These are phyloP conservation scores for Acer yangbiense DNA, from an alignment of 345 rosid species.

Conservation along the genomic window DNA sequence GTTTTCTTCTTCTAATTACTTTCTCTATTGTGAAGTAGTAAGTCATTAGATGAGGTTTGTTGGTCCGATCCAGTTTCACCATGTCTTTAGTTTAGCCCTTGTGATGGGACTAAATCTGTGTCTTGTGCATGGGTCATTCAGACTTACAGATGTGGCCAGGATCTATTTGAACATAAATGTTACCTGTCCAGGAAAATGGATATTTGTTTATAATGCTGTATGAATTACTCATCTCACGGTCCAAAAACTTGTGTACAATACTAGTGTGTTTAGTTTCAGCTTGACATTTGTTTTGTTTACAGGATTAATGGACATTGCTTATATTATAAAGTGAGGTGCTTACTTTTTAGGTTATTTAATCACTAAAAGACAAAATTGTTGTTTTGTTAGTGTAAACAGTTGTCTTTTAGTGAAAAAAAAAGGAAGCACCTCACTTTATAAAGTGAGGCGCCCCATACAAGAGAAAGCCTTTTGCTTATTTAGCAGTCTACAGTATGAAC, in stretches of 20 bases:
- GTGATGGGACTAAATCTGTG: not conserved
- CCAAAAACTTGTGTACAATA: not conserved
- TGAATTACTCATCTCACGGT: not conserved
- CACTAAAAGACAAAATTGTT: not conserved
- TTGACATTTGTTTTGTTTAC: not conserved
- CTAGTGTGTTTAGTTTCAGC: not conserved
- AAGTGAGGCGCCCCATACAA: not conserved
- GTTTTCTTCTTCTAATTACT: constrained; percentile 3
- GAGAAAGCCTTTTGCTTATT: not conserved
- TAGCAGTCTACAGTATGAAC: not conserved
- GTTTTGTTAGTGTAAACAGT: not conserved
- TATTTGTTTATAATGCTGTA: not conserved
- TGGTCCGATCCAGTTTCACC: not conserved
- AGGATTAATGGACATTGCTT: not conserved
- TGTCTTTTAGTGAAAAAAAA: not conserved
- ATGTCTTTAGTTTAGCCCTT: not conserved
- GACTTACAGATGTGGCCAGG: not conserved
- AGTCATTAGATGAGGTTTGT: not conserved
- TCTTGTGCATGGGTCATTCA: not conserved
- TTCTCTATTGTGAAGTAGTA: constrained; percentile 10
- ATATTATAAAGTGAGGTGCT: not conserved
- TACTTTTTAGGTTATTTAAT: too few species aligned
- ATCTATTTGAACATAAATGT: constrained; percentile 6
- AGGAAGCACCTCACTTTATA: too few species aligned
- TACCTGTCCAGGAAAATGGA: not conserved